phyloP scores from a whole-genome alignment of 164 flowering plant genomes.

The Aristolochia californica region DNA sequence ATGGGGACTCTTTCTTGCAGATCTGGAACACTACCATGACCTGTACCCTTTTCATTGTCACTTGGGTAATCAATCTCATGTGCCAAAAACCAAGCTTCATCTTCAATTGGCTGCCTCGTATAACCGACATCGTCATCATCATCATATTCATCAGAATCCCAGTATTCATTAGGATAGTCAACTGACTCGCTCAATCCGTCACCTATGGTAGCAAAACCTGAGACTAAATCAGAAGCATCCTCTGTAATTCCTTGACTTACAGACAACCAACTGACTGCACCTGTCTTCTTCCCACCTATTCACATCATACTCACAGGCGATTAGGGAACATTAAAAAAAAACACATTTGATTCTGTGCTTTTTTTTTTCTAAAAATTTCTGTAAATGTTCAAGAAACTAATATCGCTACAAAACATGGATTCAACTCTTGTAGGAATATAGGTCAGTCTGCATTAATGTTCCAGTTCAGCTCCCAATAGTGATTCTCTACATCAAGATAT shows the following conservation, averaged over 20 bases:
- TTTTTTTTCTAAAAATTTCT: no score
- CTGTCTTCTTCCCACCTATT: conserved; percentile 52
- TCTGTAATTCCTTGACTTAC: conserved; percentile 97
- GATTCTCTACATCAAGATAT: no score
- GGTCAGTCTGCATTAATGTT: no score
- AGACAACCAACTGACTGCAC: conserved; percentile 86
- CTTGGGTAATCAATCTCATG: conserved; percentile 99
- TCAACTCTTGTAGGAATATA: no score
- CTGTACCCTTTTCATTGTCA: conserved; percentile 89
- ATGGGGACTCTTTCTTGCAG: conserved; percentile 50
- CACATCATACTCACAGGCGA: conserved; percentile 5
- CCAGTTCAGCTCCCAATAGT: no score
- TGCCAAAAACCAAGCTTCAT: conserved; percentile 96
- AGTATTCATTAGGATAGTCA: conserved; percentile 91
- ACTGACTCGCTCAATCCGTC: conserved; percentile 85
- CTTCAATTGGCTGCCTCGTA: conserved; percentile 96
- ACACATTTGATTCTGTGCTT: no score
- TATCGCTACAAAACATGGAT: no score
- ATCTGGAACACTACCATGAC: conserved; percentile 80
- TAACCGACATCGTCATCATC: conserved; percentile 97
- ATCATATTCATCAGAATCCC: conserved; percentile 99
- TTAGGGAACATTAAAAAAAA: no score
- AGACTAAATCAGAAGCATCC: conserved; percentile 85
- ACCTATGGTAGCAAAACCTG: conserved; percentile 93
- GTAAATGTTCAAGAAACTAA: no score